Base-by-base conservation (phyloP, 768 basidiomycete species). In the Hydnomerulius pinastri region DNA sequence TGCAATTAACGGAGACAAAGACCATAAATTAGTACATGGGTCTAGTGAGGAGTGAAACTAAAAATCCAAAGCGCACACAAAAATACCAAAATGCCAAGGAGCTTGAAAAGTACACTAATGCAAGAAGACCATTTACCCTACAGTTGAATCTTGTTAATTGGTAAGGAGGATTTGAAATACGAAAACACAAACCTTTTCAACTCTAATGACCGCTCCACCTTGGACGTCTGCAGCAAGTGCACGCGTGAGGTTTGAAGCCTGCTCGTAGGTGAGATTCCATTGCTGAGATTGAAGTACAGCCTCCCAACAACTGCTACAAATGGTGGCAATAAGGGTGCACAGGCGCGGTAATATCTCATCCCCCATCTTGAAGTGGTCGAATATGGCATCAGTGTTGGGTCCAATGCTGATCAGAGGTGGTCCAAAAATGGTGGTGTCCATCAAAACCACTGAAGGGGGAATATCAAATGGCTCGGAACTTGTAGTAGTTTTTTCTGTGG, bases 251-350 rank as follows among this genome's bases (percentile, higher is more conserved):
- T 49, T 38, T 13, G 41, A 28, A 20, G 36, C 52, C 43, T 54
- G 47, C 30, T 49, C 35, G 6, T 49, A 43, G 4, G 43, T 30
- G 6, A 44, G 43, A 32, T 44, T 29, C 43, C 42, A 50, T 10
- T 23, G 4, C 32, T 72, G 58, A n/a, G 47, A 48, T 27, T 41
- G 29, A 24, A 54, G 18, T 9, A 53, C 46, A 9, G 47, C 29
- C 38, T 53, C 41, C 52, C 41, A 49, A 18, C 12, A 13, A n/a
- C 52, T 48, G 46, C 42, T 53, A n/a, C 11, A 4, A 15, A 53
- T 24, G 13, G 42, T 21, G 11, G n/a, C n/a, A 15, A 53, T 32
- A 10, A 53, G 37, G 8, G n/a, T 36, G 21, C 23, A 6, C 6
- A 53, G 39, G 13, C 28, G 30, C 2, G 29, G 52, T 10, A 53